phyloP scores from a whole-genome alignment of 2,329 filamentous ascomycete species.

The Conoideocrella luteorostrata region DNA sequence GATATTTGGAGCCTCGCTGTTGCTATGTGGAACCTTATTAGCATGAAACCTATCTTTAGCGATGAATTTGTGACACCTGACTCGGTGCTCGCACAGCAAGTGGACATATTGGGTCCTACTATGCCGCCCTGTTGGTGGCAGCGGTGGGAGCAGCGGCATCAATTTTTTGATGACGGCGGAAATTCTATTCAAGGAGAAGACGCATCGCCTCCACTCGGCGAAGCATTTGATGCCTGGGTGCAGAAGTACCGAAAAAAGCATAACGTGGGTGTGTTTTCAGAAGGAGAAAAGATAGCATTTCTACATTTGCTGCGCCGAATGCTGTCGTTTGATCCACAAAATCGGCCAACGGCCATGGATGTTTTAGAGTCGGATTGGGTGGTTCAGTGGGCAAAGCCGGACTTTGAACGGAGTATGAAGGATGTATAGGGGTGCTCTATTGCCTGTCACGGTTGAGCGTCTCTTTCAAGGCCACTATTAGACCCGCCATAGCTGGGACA shows the following conservation, averaged over 20 bases:
- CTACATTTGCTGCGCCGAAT: conserved; percentile 9
- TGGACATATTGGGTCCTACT: too few species aligned
- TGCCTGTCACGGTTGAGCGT: too few species aligned
- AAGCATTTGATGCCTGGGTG: too few species aligned
- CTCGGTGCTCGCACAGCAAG: background rate
- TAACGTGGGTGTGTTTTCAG: conserved; percentile 1
- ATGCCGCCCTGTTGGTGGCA: too few species aligned
- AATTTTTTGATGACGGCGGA: too few species aligned
- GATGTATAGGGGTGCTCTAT: too few species aligned
- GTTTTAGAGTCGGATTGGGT: conserved; percentile 12
- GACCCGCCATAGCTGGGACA: too few species aligned
- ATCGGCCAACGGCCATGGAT: conserved; percentile 6
- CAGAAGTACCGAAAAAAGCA: background rate
- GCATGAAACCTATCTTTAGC: conserved; percentile 3
- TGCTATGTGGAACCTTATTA: conserved; percentile 28
- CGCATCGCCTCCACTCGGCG: too few species aligned
- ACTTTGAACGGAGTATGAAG: conserved; percentile 6
- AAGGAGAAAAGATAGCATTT: conserved; percentile 8
- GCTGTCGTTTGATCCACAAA: conserved; percentile 7
- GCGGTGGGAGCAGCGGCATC: too few species aligned
- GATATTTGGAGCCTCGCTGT: conserved; percentile 35
- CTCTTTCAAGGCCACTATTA: too few species aligned
- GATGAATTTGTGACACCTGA: background rate
- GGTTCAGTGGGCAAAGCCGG: conserved; percentile 16
- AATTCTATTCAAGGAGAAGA: too few species aligned